Base-by-base conservation (phyloP, 352 stramenopile species). In the Phytophthora kernoviae region DNA sequence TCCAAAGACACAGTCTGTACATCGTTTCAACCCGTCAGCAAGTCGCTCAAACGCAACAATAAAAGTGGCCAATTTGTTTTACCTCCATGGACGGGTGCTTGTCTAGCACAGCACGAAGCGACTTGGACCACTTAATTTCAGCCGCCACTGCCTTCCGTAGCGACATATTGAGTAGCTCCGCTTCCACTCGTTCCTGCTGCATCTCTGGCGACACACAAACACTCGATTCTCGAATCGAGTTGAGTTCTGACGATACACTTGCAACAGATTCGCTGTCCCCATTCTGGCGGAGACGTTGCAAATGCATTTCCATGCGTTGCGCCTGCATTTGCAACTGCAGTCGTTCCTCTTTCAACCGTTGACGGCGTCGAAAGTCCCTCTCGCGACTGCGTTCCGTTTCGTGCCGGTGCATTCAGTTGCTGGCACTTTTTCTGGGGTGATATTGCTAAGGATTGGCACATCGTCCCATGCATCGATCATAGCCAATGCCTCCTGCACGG, bases 21-120 rank as follows among this genome's bases (percentile, higher is more conserved):
- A 60, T 2, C 33, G 17, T 36, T 34, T 17, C 33, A 39, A 39
- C 33, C 9, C 9, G 33, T 39, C 9, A 34, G 18, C n/a, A n/a
- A n/a, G n/a, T n/a, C n/a, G n/a, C n/a, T n/a, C n/a, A n/a, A n/a
- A n/a, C 36, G 17, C 34, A 53, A 43, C 2, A 41, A 11, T 26
- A 21, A 22, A 27, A 4, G 2, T n/a, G n/a, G n/a, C n/a, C 37
- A 12, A 46, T 18, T 50, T 15, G 20, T 45, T 44, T 36, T 40
- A 70, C 62, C 62, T 71, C 57, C 52, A 71, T 55, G 10, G 63
- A 49, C 20, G 54, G 58, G 2, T 36, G 21, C 6, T 72, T 68
- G 14, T 59, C 36, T 14, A 71, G 51, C 12, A 67, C 40, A 0
- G 51, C 66, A 15, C 49, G 40, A 12, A 72, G 21, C 47, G 57